A percentile compares a stretch with the other conserved stretches of the same genome.
phyloP scores from a whole-genome alignment of 352 stramenopile species.

The Pythium aristosporum region DNA sequence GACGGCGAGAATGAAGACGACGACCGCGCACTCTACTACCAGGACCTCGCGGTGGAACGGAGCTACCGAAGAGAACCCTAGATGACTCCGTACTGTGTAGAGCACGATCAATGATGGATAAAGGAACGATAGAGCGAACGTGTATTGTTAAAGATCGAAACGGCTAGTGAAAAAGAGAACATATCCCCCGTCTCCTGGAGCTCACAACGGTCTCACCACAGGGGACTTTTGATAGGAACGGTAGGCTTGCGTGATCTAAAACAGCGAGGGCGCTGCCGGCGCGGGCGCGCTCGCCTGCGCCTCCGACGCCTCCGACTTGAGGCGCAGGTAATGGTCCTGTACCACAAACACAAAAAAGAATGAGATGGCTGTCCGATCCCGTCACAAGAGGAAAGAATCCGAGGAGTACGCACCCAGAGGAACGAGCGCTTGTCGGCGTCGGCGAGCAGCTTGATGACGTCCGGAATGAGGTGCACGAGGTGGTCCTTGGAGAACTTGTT shows the following conservation, averaged over 20 bases:
- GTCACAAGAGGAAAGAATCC: neutral
- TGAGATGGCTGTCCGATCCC: neutral
- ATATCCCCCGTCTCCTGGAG: neutral
- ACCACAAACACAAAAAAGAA: neutral
- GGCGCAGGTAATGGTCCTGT: conserved; percentile 73
- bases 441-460: conserved; percentile 83
- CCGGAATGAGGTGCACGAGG: conserved; percentile 68
- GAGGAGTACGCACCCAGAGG: conserved; percentile 60
- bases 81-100: too few species aligned
- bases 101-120: too few species aligned
- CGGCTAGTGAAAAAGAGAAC: neutral
- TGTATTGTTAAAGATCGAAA: conserved; percentile 4
- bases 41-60: conserved; percentile 15
- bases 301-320: conserved; percentile 52
- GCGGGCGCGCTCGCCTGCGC: conserved; percentile 29
- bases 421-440: conserved; percentile 82
- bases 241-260: conserved; percentile 34
- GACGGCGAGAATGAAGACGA: conserved; percentile 30
- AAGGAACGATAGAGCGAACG: neutral
- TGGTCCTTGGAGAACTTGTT: conserved; percentile 75
- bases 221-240: neutral
- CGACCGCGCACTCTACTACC: conserved; percentile 28
- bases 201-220: neutral
- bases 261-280: conserved; percentile 59
- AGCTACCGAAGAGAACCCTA: neutral